Conservation (phyloP, 73 alveolate genomes). For the Tetrahymena elliotti region DNA sequence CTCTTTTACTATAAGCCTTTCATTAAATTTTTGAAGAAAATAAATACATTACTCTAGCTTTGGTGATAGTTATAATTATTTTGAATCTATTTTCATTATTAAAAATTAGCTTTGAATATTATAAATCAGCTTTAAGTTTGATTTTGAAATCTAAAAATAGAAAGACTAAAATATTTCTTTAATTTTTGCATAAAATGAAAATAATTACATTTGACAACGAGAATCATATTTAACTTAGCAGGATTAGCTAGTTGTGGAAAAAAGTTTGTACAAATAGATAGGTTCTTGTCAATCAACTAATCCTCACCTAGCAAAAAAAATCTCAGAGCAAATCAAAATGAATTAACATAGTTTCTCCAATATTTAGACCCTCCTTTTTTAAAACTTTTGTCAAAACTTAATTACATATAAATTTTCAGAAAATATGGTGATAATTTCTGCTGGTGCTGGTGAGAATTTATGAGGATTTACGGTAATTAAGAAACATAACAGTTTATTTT, state of each 20-base stretch:
- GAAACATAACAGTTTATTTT: too few relatives aligned
- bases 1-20: neutral
- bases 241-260: neutral
- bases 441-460: too few relatives aligned
- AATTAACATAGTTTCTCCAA: too few relatives aligned
- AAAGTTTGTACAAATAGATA: neutral
- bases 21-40: neutral
- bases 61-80: too few relatives aligned
- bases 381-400: too few relatives aligned
- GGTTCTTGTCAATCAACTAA: too few relatives aligned
- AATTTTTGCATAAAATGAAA: neutral
- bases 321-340: neutral
- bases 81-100: too few relatives aligned
- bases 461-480: too few relatives aligned
- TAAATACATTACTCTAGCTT: neutral
- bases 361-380: too few relatives aligned
- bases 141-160: neutral
- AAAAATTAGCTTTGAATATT: neutral
- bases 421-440: too few relatives aligned
- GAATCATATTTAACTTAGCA: neutral
- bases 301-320: neutral
- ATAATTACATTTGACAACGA: neutral
- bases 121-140: neutral
- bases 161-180: neutral
- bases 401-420: too few relatives aligned